A percentile compares a stretch with the other conserved stretches of the same genome.
phyloP scores from a whole-genome alignment of 495 filamentous ascomycete species.

The Neurospora sp. region DNA sequence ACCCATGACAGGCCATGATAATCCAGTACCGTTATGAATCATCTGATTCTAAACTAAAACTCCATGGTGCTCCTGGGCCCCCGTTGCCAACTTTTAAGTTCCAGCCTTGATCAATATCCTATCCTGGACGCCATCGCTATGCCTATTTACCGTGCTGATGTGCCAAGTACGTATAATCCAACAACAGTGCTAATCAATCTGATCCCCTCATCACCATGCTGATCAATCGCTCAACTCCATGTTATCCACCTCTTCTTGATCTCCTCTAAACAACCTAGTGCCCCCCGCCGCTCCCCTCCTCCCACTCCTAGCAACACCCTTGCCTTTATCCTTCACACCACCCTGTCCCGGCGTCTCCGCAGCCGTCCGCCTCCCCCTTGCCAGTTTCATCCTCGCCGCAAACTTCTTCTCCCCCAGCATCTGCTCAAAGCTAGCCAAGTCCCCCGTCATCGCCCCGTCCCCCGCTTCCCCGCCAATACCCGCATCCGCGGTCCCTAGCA shows the following conservation, averaged over 20 bases:
- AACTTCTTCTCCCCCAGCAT: conserved; percentile 19
- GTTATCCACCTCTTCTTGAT: conserved; percentile 2
- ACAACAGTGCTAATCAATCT: not conserved
- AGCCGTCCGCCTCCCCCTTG: conserved; percentile 6
- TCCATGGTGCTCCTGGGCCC: not conserved
- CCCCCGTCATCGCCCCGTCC: conserved; percentile 14
- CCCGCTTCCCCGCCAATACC: not conserved
- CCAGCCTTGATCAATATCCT: not conserved
- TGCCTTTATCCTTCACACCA: conserved; percentile 12
- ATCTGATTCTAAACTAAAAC: not conserved
- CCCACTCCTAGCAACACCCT: conserved; percentile 10
- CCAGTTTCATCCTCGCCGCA: conserved; percentile 14
- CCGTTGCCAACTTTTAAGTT: not conserved
- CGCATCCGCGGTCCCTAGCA: conserved; percentile 1
- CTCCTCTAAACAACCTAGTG: not conserved
- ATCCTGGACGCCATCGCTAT: not conserved
- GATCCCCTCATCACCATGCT: not conserved
- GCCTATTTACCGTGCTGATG: not conserved
- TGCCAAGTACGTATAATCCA: not conserved
- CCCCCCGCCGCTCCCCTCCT: not conserved
- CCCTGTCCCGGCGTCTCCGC: conserved; percentile 5
- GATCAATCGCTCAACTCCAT: conserved; percentile 21
- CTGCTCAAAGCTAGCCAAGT: conserved; percentile 25
- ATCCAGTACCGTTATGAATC: not conserved
- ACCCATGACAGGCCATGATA: not conserved